Base-by-base conservation (phyloP, 139 green algal species). In the Gonium pectorale region DNA sequence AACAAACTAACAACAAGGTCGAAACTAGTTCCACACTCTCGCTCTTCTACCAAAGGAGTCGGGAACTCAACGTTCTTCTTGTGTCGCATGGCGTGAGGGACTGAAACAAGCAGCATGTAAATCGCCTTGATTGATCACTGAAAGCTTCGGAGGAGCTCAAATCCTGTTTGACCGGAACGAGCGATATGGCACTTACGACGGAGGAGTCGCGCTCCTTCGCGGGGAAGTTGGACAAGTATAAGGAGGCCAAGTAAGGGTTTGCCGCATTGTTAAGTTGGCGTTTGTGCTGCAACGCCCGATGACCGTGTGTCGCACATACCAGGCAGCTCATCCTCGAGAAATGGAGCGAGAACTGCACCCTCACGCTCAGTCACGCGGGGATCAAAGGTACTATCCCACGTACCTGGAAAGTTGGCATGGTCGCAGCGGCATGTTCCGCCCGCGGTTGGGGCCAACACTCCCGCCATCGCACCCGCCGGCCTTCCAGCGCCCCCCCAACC, bases 301-400 rank as follows among this genome's bases (percentile, higher is more conserved):
- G 69, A 62, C 69, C 44, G 19, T 64, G 17, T 33, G 31, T 11
- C 15, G 26, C 33, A 9, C 17, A 26, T 54, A 15, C 9, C 33
- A 79, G 71, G 71, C 49, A 33, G 71, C 66, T 46, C 46, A 66
- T 77, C 40, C 68, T 77, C 9, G 68, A 41, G 17, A 77, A 77
- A 60, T 77, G 68, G 68, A 62, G 19, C 3, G 46, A 41, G 33
- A 41, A 77, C 31, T 77, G 68, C 68, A 77, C 40, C 8, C 29
- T 60, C 2, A 41, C 60, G 9, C 43, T 77, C 40, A 43, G 6
- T 43, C 40, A n/a, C 44, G 41, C 60, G 8, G 26, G 43, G 11
- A 27, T 77, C 26, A 77, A 77, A 77, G 68, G 68, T 77, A 41
- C n/a, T n/a, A n/a, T n/a, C n/a, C n/a, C n/a, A n/a, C n/a, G n/a